phyloP scores from a whole-genome alignment of 345 rosid species.

The rapeseed (Brassica napus) region DNA sequence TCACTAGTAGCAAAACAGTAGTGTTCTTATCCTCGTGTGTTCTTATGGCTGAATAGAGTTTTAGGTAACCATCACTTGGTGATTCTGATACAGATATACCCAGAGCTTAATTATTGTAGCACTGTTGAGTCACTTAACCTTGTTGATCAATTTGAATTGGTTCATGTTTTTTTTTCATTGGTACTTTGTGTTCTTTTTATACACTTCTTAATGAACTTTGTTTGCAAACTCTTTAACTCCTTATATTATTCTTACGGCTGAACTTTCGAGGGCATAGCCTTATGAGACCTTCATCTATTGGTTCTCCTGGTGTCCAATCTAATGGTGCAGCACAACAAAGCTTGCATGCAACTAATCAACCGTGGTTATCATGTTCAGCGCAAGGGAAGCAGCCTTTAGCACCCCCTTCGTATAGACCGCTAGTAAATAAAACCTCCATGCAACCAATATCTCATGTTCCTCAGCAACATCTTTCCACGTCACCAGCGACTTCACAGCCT shows the following conservation, averaged over 20 bases:
- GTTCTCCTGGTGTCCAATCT: slow-evolving; percentile 54
- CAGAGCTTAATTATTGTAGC: too few relatives aligned
- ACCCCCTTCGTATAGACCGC: slow-evolving; percentile 72
- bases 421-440: slow-evolving; percentile 56
- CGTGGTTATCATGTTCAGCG: slow-evolving; percentile 75
- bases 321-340: slow-evolving; percentile 62
- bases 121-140: too few relatives aligned
- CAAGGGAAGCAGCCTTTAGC: slow-evolving; percentile 90
- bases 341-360: slow-evolving; percentile 63
- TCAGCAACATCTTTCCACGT: slow-evolving; percentile 53
- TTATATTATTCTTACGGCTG: slow-evolving; percentile 37
- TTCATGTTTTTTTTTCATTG: background rate
- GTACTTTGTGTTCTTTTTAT: background rate
- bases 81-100: too few relatives aligned
- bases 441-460: slow-evolving; percentile 79
- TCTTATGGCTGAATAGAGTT: too few relatives aligned
- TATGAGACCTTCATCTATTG: slow-evolving; percentile 57
- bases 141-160: background rate
- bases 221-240: background rate
- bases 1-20: too few relatives aligned
- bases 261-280: slow-evolving; percentile 69
- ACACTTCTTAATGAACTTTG: background rate
- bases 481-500: slow-evolving; percentile 54
- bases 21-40: too few relatives aligned
- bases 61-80: too few relatives aligned